A percentile compares a stretch with the other conserved stretches of the same genome.
These are phyloP conservation scores for Rhodomyrtus psidioides DNA, from an alignment of 441 rosid genomes.

Conservation along the genomic window DNA sequence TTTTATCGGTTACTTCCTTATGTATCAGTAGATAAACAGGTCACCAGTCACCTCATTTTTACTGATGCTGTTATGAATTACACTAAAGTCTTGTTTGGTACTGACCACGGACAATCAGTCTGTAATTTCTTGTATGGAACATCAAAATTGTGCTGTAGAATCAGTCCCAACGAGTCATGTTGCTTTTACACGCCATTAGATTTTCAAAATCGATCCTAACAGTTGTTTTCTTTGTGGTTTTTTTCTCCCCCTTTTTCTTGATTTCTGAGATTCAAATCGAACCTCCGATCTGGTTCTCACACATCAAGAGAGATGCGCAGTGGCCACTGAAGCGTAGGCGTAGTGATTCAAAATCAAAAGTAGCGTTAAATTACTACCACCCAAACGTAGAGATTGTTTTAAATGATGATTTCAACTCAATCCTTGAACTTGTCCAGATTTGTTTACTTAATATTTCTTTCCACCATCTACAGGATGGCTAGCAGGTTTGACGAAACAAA, in stretches of 20 bases:
- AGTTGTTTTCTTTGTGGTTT: not conserved
- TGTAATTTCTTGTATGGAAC: not conserved
- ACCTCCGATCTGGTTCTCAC: not conserved
- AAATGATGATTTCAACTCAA: not conserved
- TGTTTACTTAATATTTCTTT: not conserved
- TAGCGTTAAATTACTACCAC: not conserved
- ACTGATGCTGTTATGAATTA: not conserved
- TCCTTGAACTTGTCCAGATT: not conserved
- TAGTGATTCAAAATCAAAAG: not conserved
- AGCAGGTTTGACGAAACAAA: no score
- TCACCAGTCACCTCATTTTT: not conserved
- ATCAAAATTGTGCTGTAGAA: not conserved
- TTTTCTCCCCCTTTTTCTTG: no score
- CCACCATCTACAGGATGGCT: not conserved
- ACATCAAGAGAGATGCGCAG: not conserved
- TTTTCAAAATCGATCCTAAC: not conserved
- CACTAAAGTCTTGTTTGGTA: not conserved
- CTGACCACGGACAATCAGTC: not conserved
- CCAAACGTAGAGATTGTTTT: not conserved
- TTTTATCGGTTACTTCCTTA: not conserved
- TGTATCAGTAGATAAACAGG: not conserved
- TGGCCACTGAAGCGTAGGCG: no score
- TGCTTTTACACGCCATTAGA: not conserved
- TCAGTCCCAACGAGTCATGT: not conserved
- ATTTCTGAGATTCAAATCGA: not conserved